These are phyloP conservation scores for Colletotrichum sp. DNA, from an alignment of 2,329 filamentous ascomycete genomes.

Conservation along the genomic window DNA sequence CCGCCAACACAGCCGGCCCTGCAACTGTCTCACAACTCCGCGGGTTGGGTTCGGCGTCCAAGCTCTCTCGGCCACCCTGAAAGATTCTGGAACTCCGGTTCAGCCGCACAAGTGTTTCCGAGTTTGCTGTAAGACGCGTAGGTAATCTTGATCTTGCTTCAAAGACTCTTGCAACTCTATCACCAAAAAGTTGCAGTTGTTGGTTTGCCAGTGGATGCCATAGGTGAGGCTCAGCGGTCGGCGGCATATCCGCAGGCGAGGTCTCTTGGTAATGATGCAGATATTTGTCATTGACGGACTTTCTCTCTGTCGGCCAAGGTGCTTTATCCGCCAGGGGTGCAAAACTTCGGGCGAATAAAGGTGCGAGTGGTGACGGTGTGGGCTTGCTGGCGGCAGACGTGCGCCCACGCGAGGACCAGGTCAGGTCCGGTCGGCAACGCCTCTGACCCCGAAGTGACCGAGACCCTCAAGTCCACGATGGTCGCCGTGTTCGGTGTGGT, in stretches of 20 bases:
- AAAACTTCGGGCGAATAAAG: constrained; percentile 17
- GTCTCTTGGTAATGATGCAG: background rate
- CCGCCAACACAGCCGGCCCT: constrained; percentile 1
- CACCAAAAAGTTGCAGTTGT: background rate
- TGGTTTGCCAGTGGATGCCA: background rate
- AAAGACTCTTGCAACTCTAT: background rate
- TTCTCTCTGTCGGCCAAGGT: background rate
- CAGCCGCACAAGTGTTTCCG: constrained; percentile 3
- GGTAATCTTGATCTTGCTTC: background rate
- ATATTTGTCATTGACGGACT: constrained; percentile 10
- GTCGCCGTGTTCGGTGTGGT: background rate
- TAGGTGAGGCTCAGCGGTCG: background rate
- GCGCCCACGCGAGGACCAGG: background rate
- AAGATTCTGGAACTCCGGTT: constrained; percentile 16
- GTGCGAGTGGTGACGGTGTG: background rate
- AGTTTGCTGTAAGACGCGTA: background rate
- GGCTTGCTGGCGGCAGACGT: background rate
- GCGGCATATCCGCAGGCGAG: background rate
- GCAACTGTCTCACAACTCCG: constrained; percentile 18
- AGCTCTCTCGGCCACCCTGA: background rate
- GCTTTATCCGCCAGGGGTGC: background rate
- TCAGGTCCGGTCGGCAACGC: background rate
- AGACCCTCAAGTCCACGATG: background rate
- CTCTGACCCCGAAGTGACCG: constrained; percentile 1
- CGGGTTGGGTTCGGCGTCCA: background rate